These are phyloP conservation scores for Globisporangium radiosum DNA, from an alignment of 352 stramenopile genomes.

Conservation along the genomic window DNA sequence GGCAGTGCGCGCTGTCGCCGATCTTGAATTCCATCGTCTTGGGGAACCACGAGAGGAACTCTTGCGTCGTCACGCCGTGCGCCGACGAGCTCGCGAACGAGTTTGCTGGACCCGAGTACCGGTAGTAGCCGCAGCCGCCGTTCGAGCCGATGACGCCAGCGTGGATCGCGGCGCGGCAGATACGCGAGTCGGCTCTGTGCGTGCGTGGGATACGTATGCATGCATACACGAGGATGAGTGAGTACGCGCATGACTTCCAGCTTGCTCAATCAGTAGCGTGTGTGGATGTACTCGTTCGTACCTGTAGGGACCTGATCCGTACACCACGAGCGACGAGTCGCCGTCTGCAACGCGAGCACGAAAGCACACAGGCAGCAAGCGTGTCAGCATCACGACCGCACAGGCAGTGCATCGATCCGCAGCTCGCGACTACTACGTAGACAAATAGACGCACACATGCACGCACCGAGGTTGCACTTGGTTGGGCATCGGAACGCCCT, in stretches of 20 bases:
- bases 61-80: constrained; percentile 41
- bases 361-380: not conserved
- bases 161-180: constrained; percentile 76
- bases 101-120: constrained; percentile 19
- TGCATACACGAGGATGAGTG: too few species aligned
- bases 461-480: constrained; percentile 52
- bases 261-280: not conserved
- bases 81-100: constrained; percentile 37
- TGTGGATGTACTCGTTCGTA: constrained; percentile 4
- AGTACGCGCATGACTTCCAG: not conserved
- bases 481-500: constrained; percentile 60
- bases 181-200: constrained; percentile 61
- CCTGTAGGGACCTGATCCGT: constrained; percentile 61
- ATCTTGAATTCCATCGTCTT: constrained; percentile 76
- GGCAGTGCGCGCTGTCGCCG: constrained; percentile 44
- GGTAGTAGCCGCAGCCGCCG: constrained; percentile 46
- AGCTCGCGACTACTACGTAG: not conserved
- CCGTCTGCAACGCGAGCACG: constrained; percentile 29
- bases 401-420: not conserved
- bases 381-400: not conserved
- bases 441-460: not conserved
- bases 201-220: not conserved
- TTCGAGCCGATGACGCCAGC: constrained; percentile 60
- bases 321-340: constrained; percentile 54
- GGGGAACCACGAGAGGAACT: constrained; percentile 71